Percentiles rank a stretch among this genome's conserved stretches.
phyloP scores from a whole-genome alignment of 306 rosid species.

The Dicorynia guianensis region DNA sequence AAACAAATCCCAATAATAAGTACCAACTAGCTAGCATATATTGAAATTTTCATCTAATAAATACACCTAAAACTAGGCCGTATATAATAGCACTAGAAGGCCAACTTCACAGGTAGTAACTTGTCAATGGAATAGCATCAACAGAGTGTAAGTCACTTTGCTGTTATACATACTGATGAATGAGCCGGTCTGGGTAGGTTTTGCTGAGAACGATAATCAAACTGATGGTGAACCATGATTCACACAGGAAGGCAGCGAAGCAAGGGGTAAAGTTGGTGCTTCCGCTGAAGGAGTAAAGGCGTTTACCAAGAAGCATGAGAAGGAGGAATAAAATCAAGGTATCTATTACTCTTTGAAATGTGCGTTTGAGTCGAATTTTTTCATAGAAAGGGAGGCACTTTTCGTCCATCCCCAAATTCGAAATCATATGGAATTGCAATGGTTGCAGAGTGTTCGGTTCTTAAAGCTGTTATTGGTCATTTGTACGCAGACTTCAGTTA shows the following conservation, averaged over 20 bases:
- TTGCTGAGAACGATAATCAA: slow-evolving; percentile 34
- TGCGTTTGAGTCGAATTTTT: not conserved
- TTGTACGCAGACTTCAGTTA: too few species aligned
- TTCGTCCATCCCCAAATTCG: too few species aligned
- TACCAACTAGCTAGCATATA: too few species aligned
- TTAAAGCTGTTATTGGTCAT: too few species aligned
- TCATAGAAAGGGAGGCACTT: slow-evolving; percentile 31
- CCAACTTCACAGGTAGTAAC: too few species aligned
- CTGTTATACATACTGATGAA: slow-evolving; percentile 29
- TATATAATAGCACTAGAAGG: too few species aligned
- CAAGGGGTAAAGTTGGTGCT: slow-evolving; percentile 38
- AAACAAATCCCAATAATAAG: not conserved
- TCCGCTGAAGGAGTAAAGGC: slow-evolving; percentile 22
- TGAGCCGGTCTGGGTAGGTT: slow-evolving; percentile 49
- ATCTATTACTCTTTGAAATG: slow-evolving; percentile 8
- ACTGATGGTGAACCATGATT: slow-evolving; percentile 46
- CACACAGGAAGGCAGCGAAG: slow-evolving; percentile 53
- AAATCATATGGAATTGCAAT: too few species aligned
- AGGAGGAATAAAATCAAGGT: slow-evolving; percentile 30
- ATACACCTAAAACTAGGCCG: too few species aligned
- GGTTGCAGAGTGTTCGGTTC: too few species aligned
- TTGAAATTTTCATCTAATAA: too few species aligned
- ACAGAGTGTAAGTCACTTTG: too few species aligned
- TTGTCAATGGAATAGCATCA: too few species aligned
- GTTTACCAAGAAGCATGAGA: slow-evolving; percentile 40